Conservation (phyloP, 768 basidiomycete species). For the Tricholoma flavovirens region DNA sequence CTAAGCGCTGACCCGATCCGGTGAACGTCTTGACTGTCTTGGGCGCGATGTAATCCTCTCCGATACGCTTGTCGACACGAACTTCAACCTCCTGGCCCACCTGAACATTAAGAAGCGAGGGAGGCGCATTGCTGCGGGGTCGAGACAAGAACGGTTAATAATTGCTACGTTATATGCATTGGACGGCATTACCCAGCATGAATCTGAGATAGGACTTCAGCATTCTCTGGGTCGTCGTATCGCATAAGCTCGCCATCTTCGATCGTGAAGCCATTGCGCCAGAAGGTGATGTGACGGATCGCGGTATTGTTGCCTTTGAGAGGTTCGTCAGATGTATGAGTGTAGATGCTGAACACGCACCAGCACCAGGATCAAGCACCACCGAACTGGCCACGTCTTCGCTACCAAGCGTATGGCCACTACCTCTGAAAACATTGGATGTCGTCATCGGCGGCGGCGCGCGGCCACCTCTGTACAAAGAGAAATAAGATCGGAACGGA, state of each 20-base stretch:
- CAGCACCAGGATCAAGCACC: slow-evolving; percentile 66
- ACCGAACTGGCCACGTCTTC: slow-evolving; percentile 80
- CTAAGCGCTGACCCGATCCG: slow-evolving; percentile 77
- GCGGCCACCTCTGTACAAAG: slow-evolving; percentile 27
- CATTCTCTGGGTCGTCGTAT: slow-evolving; percentile 76
- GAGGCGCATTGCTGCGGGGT: slow-evolving; percentile 63
- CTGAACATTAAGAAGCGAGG: slow-evolving; percentile 64
- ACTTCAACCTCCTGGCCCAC: slow-evolving; percentile 83
- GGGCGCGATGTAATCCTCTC: slow-evolving; percentile 68
- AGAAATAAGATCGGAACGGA: background rate
- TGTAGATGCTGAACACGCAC: slow-evolving; percentile 7
- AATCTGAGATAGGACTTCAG: slow-evolving; percentile 66
- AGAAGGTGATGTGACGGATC: slow-evolving; percentile 79
- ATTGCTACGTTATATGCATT: slow-evolving; percentile 27
- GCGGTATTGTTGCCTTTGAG: slow-evolving; percentile 44
- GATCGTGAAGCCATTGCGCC: slow-evolving; percentile 89
- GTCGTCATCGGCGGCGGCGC: slow-evolving; percentile 16
- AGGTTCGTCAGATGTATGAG: background rate
- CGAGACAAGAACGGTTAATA: background rate
- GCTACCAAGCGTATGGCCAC: slow-evolving; percentile 82
- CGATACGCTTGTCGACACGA: slow-evolving; percentile 60
- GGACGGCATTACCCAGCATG: slow-evolving; percentile 58
- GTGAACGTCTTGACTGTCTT: slow-evolving; percentile 49
- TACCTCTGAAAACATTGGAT: slow-evolving; percentile 48
- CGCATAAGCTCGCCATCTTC: slow-evolving; percentile 82